Percentiles rank a stretch among this genome's conserved stretches.
Conservation (phyloP, 1,139 yeast species). For the Lodderomyces theae region DNA sequence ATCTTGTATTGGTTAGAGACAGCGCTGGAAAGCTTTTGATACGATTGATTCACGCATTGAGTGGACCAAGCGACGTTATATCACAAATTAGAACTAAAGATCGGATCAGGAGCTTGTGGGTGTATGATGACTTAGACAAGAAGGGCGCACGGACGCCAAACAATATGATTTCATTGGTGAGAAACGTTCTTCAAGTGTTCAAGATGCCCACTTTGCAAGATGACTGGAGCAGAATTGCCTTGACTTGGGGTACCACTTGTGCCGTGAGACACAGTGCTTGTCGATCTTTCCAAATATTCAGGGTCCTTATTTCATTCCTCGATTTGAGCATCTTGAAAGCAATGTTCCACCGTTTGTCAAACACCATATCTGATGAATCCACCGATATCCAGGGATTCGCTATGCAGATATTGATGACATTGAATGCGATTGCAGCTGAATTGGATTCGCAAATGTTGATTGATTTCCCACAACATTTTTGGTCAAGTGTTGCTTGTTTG, state of each 20-base stretch:
- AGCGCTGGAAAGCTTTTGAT: conserved; percentile 77
- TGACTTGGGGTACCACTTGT: conserved; percentile 96
- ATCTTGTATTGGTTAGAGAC: conserved; percentile 75
- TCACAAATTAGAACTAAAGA: conserved; percentile 51
- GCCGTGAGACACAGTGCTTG: conserved; percentile 97
- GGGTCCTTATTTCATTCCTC: conserved; percentile 73
- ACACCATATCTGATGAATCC: conserved; percentile 87
- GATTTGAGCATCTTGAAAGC: conserved; percentile 90
- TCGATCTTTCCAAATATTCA: conserved; percentile 87
- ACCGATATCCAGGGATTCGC: conserved; percentile 94
- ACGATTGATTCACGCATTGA: conserved; percentile 67
- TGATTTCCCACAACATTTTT: conserved; percentile 88
- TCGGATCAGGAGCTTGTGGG: conserved; percentile 55
- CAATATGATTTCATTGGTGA: conserved; percentile 76
- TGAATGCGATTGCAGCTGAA: conserved; percentile 88
- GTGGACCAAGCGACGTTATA: conserved; percentile 52
- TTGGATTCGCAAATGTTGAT: conserved; percentile 73
- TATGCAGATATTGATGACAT: conserved; percentile 94
- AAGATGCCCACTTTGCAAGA: conserved; percentile 57
- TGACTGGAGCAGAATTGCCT: conserved; percentile 81
- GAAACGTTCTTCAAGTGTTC: conserved; percentile 62
- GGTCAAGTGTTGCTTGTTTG: conserved; percentile 94
- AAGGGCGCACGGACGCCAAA: conserved; percentile 86
- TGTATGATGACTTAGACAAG: conserved; percentile 81
- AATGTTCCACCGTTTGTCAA: conserved; percentile 89